Evolutionary conservation across 2,329 filamentous ascomycete genomes (phyloP).

Genomic region (Didymella pomorum): DNA sequence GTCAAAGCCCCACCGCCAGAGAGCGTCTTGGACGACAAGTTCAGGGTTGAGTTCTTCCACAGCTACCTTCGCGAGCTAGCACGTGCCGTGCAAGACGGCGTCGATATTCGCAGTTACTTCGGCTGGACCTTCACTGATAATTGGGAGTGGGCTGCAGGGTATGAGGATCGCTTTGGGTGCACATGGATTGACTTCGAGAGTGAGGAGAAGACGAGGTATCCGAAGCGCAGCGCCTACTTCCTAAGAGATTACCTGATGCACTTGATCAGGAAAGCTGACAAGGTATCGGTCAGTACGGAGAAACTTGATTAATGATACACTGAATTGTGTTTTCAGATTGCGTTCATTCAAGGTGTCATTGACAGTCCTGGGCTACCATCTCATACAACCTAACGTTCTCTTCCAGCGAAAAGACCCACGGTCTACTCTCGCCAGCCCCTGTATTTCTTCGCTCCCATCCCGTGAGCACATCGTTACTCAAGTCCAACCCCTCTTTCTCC

Average conservation of each 20-base stretch:
- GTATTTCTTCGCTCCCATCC: constrained; percentile 8
- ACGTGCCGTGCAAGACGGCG: constrained; percentile 48
- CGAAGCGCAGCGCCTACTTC: constrained; percentile 40
- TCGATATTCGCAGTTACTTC: constrained; percentile 54
- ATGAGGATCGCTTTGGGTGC: constrained; percentile 52
- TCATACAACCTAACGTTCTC: constrained; percentile 16
- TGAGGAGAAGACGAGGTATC: constrained; percentile 48
- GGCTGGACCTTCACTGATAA: constrained; percentile 56
- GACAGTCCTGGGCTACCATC: constrained; percentile 13
- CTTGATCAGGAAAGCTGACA: not conserved
- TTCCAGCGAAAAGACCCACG: constrained; percentile 15
- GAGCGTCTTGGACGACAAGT: constrained; percentile 51
- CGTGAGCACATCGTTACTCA: constrained; percentile 12
- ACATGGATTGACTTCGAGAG: constrained; percentile 55
- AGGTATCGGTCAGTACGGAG: too few relatives aligned
- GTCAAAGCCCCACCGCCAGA: constrained; percentile 39
- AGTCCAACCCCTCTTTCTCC: constrained; percentile 7
- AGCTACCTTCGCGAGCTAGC: constrained; percentile 52
- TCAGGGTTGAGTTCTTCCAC: constrained; percentile 52
- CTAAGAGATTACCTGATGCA: constrained; percentile 21
- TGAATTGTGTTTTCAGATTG: not conserved
- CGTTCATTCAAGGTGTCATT: not conserved
- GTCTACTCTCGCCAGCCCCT: not conserved
- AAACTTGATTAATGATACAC: too few relatives aligned
- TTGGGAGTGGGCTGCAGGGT: constrained; percentile 57